phyloP scores from a whole-genome alignment of 2,329 filamentous ascomycete species.

The Thermothelomyces thermophilus region DNA sequence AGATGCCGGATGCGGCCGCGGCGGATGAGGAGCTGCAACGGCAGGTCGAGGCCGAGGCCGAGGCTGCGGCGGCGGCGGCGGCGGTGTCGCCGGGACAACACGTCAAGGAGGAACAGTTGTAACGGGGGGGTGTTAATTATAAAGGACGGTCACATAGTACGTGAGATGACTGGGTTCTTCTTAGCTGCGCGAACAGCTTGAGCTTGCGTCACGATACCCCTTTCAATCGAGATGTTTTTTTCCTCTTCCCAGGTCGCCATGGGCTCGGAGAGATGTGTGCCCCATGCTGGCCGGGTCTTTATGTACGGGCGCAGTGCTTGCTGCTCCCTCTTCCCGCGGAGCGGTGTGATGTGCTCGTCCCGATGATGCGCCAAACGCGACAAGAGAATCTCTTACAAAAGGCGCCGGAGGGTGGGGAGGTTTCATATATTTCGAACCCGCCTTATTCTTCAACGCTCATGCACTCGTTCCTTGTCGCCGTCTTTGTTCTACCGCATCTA shows the following conservation, averaged over 20 bases:
- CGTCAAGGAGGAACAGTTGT: constrained; percentile 33
- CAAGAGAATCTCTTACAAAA: too few species aligned
- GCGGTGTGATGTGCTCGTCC: too few species aligned
- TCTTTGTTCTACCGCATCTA: constrained; percentile 60
- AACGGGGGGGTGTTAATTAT: too few species aligned
- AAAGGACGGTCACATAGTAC: not conserved
- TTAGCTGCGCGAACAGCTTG: not conserved
- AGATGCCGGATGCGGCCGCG: constrained; percentile 30
- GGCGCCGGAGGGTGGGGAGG: too few species aligned
- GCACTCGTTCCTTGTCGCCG: constrained; percentile 8
- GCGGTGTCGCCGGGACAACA: constrained; percentile 34
- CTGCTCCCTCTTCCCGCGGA: not conserved
- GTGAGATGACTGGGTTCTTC: not conserved
- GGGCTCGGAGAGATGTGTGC: not conserved
- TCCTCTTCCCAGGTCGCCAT: too few species aligned
- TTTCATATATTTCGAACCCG: too few species aligned
- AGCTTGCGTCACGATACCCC: not conserved
- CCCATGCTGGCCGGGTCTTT: too few species aligned
- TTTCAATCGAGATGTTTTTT: too few species aligned
- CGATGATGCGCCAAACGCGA: too few species aligned
- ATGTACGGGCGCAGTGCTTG: not conserved
- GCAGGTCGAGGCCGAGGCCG: constrained; percentile 26
- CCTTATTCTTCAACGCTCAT: not conserved
- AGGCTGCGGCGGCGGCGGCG: constrained; percentile 29
- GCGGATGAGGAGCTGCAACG: constrained; percentile 53